Evolutionary conservation across 192 early-diverging fungal species (phyloP).

Genomic region (Linnemannia exigua): DNA sequence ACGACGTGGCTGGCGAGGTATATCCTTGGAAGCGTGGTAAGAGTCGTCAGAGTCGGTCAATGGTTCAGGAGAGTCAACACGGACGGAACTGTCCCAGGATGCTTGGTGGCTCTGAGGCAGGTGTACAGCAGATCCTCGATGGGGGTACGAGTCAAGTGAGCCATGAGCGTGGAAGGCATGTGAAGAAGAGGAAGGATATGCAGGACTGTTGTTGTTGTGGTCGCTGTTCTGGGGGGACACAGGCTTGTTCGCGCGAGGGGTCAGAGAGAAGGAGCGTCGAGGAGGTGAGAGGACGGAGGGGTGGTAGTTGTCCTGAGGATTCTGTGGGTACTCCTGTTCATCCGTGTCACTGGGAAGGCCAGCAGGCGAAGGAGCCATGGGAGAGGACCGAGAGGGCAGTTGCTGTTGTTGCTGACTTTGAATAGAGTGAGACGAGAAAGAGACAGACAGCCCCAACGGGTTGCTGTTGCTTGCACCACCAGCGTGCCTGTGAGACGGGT

Average conservation of each 20-base stretch:
- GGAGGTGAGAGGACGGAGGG: conserved; percentile 13
- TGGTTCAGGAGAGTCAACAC: conserved; percentile 34
- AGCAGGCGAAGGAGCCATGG: not conserved
- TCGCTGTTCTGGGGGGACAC: conserved; percentile 20
- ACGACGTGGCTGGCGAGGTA: not conserved
- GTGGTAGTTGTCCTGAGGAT: conserved; percentile 31
- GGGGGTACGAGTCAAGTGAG: conserved; percentile 4
- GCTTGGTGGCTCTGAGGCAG: conserved; percentile 27
- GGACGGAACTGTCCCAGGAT: conserved; percentile 30
- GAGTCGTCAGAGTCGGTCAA: conserved; percentile 32
- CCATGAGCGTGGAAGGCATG: not conserved
- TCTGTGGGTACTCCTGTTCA: conserved; percentile 51
- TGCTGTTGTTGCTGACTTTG: conserved; percentile 15
- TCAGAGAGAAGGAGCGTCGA: conserved; percentile 29
- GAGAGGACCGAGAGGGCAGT: not conserved
- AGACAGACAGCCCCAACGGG: conserved; percentile 3
- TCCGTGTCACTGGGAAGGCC: conserved; percentile 7
- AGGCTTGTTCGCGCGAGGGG: conserved; percentile 22
- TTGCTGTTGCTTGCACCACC: not conserved
- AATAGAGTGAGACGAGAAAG: conserved; percentile 20
- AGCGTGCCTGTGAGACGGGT: not conserved
- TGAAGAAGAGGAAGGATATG: not conserved
- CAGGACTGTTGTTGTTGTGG: not conserved
- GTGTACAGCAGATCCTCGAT: conserved; percentile 4
- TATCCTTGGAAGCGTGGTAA: not conserved